Evolutionary conservation across 1,139 yeast species (phyloP).

Genomic region (Candida neerlandica): DNA sequence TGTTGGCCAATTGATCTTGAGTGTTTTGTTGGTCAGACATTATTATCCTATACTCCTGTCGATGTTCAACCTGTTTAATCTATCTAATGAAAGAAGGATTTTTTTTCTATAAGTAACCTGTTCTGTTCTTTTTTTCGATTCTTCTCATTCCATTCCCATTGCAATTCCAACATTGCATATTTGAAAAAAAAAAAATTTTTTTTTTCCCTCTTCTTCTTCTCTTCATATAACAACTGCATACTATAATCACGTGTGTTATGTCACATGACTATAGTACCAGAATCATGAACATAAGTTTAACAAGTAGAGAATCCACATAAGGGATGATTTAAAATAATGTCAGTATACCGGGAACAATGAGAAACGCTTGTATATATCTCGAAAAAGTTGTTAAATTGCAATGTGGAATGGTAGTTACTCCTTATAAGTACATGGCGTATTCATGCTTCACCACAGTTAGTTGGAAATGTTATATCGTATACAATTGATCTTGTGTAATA

Average conservation of each 20-base stretch:
- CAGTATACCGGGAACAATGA: no score
- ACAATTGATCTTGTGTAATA: no score
- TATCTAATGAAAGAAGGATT: background rate
- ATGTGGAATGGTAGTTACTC: no score
- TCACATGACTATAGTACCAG: background rate
- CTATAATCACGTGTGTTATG: background rate
- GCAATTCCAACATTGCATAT: background rate
- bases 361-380: no score
- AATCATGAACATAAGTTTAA: background rate
- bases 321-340: background rate
- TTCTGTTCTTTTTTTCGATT: background rate
- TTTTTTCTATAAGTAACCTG: no score
- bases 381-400: no score
- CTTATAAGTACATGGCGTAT: no score
- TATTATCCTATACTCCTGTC: background rate
- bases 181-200: conserved; percentile 4
- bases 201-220: background rate
- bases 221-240: background rate
- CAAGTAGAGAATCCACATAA: background rate
- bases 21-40: conserved; percentile 53
- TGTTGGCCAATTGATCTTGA: conserved; percentile 57
- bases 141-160: conserved; percentile 1
- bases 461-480: no score
- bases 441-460: no score
- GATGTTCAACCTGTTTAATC: background rate